Percentiles rank a stretch among this genome's conserved stretches.
Evolutionary conservation across 2,329 filamentous ascomycete species (phyloP).

Genomic region (Exophiala calicioides): DNA sequence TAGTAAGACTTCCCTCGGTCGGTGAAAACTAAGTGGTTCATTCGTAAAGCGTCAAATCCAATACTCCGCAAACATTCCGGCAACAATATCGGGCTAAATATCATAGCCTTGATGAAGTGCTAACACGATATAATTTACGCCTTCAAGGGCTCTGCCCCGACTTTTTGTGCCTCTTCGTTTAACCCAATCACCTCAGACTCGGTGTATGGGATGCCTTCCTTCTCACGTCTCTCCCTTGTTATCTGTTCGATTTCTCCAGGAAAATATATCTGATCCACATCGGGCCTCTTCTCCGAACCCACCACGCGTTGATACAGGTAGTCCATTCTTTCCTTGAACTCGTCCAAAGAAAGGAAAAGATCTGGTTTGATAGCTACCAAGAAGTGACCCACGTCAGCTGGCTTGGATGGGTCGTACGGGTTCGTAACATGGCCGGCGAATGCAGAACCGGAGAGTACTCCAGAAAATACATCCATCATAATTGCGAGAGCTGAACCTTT

Average conservation of each 20-base stretch:
- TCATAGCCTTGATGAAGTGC: too few species aligned
- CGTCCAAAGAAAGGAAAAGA: conserved; percentile 69
- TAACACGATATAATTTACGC: too few species aligned
- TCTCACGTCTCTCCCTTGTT: conserved; percentile 41
- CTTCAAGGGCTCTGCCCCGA: conserved; percentile 34
- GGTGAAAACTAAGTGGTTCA: too few species aligned
- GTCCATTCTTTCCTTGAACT: conserved; percentile 65
- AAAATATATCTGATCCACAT: conserved; percentile 58
- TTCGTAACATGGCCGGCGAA: conserved; percentile 76
- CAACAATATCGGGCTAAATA: too few species aligned
- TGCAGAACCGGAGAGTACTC: conserved; percentile 71
- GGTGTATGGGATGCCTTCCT: conserved; percentile 53
- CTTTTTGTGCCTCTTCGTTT: conserved; percentile 52
- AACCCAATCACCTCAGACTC: conserved; percentile 51
- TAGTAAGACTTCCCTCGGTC: too few species aligned
- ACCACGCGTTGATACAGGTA: conserved; percentile 59
- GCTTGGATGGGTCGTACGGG: conserved; percentile 70
- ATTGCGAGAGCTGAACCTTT: conserved; percentile 76
- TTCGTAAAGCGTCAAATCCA: too few species aligned
- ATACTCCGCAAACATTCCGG: too few species aligned
- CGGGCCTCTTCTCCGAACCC: conserved; percentile 54
- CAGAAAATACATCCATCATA: conserved; percentile 90
- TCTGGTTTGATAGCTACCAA: conserved; percentile 71
- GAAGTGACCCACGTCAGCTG: conserved; percentile 74
- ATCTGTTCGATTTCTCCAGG: conserved; percentile 60